A percentile compares a stretch with the other conserved stretches of the same genome.
Conservation (phyloP, 495 filamentous ascomycete genomes). For the Penicillium antarcticum region DNA sequence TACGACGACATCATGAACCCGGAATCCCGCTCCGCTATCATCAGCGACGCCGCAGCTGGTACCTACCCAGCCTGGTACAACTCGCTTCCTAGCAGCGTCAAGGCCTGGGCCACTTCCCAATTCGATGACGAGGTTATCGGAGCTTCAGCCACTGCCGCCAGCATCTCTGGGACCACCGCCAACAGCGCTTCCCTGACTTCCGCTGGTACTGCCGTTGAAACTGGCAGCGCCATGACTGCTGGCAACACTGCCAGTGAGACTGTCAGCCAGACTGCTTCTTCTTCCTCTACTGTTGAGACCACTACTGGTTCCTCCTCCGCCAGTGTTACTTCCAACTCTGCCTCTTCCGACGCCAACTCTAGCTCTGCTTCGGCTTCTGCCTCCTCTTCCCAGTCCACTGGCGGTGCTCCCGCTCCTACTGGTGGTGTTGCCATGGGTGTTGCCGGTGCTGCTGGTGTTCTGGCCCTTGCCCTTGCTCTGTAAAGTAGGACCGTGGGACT, state of each 20-base stretch:
- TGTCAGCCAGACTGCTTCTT: background rate
- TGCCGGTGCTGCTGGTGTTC: slow-evolving; percentile 11
- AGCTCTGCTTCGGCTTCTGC: slow-evolving; percentile 2
- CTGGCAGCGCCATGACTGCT: background rate
- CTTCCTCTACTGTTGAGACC: background rate
- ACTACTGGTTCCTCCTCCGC: background rate
- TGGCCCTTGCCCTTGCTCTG: slow-evolving; percentile 8
- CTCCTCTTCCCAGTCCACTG: slow-evolving; percentile 14
- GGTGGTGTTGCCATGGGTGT: slow-evolving; percentile 10
- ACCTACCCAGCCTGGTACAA: slow-evolving; percentile 25
- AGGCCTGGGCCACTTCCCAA: slow-evolving; percentile 17
- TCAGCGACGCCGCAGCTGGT: slow-evolving; percentile 11
- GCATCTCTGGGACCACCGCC: background rate
- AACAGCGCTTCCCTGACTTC: background rate
- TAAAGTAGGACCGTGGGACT: background rate
- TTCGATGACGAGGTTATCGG: background rate
- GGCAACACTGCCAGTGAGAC: background rate
- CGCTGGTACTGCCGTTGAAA: background rate
- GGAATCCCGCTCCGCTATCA: slow-evolving; percentile 2
- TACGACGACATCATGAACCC: slow-evolving; percentile 10
- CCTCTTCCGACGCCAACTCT: background rate
- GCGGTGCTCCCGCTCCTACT: slow-evolving; percentile 18
- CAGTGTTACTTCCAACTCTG: background rate
- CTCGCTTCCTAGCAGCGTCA: slow-evolving; percentile 21
- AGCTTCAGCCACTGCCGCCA: background rate